Evolutionary conservation across 495 filamentous ascomycete genomes (phyloP).

Genomic region (Xylaria castorea): DNA sequence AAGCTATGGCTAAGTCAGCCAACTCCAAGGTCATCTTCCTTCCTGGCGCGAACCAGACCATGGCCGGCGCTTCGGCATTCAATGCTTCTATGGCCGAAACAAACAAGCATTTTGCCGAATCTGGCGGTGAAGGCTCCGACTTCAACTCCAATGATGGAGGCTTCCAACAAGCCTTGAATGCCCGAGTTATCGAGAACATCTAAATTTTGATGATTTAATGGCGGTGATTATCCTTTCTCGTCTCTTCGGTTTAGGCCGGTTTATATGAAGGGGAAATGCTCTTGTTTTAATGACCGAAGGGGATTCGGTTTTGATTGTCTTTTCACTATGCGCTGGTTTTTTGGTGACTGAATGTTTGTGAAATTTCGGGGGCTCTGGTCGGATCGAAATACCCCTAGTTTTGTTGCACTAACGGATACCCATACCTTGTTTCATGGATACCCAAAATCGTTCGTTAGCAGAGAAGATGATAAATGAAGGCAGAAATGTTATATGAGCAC

Average conservation of each 20-base stretch:
- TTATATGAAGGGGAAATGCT: neutral
- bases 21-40: constrained; percentile 98
- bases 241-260: neutral
- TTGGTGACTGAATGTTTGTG: neutral
- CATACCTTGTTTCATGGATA: constrained; percentile 27
- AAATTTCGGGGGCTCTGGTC: constrained; percentile 1
- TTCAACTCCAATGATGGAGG: constrained; percentile 63
- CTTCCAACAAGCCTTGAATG: constrained; percentile 85
- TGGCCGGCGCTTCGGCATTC: constrained; percentile 58
- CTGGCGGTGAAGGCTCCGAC: constrained; percentile 26
- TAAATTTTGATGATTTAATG: constrained; percentile 46
- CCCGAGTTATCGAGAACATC: constrained; percentile 86
- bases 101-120: constrained; percentile 36
- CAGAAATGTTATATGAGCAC: neutral
- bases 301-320: neutral
- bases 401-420: constrained; percentile 25
- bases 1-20: constrained; percentile 95
- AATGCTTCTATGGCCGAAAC: constrained; percentile 38
- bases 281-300: neutral
- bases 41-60: constrained; percentile 69
- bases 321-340: neutral
- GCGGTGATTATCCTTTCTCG: neutral
- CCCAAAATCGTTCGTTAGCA: constrained; percentile 25
- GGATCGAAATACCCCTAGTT: constrained; percentile 26
- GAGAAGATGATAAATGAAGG: constrained; percentile 16